phyloP scores from a whole-genome alignment of 208 protist species.

The Trypanosoma melophagium region DNA sequence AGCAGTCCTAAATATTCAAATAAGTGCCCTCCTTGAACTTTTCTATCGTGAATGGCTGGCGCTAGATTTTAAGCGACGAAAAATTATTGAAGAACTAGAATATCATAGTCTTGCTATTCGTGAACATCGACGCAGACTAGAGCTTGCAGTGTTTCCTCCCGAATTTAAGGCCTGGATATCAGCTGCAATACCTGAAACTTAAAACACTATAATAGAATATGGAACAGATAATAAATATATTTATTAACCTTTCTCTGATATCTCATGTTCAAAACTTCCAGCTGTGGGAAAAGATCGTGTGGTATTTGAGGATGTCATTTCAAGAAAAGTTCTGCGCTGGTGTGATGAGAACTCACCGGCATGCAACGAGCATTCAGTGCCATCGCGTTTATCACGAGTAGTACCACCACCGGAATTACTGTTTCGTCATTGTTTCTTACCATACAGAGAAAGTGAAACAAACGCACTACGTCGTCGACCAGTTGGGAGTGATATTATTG shows the following conservation, averaged over 20 bases:
- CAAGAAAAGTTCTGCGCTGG: constrained; percentile 15
- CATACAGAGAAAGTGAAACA: background rate
- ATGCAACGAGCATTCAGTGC: constrained; percentile 6
- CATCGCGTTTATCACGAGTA: constrained; percentile 13
- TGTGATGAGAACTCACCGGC: background rate
- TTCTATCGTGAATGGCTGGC: constrained; percentile 25
- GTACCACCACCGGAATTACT: constrained; percentile 15
- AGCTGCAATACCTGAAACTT: background rate
- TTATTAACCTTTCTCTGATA: constrained; percentile 19
- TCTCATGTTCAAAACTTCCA: constrained; percentile 2
- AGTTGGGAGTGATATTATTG: constrained; percentile 5
- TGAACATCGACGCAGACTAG: constrained; percentile 8
- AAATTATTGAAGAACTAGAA: constrained; percentile 10
- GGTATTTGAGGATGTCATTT: constrained; percentile 17
- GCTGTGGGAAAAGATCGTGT: background rate
- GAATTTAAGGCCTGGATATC: constrained; percentile 14
- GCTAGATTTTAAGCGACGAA: constrained; percentile 10
- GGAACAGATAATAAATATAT: background rate
- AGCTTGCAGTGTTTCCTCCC: constrained; percentile 19
- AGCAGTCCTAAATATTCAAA: constrained; percentile 19
- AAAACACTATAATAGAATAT: background rate
- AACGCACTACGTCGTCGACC: constrained; percentile 5
- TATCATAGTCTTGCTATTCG: constrained; percentile 17
- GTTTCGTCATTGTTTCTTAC: constrained; percentile 8
- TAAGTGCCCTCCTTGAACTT: constrained; percentile 11